These are phyloP conservation scores for Moelleriella libera DNA, from an alignment of 2,329 filamentous ascomycete species.

Conservation along the genomic window DNA sequence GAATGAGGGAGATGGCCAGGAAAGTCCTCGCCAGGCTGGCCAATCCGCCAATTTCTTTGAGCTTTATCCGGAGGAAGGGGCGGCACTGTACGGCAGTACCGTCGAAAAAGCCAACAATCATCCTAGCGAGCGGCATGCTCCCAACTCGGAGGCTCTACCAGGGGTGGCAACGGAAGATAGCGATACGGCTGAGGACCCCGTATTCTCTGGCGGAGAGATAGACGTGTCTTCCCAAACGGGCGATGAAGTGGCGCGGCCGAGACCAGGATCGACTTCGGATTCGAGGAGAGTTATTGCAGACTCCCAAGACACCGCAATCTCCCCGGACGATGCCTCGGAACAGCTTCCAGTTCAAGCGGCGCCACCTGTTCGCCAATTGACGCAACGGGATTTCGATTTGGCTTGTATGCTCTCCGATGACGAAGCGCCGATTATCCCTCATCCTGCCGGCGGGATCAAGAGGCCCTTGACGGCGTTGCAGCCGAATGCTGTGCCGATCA, in stretches of 20 bases:
- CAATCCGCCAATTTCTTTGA: slow-evolving; percentile 5
- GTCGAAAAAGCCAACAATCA: background rate
- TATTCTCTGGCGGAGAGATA: slow-evolving; percentile 3
- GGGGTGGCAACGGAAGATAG: slow-evolving; percentile 1
- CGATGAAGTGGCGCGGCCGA: slow-evolving; percentile 3
- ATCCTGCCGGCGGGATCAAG: background rate
- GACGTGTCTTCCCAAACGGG: slow-evolving; percentile 1
- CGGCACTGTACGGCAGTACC: background rate
- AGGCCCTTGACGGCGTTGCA: background rate
- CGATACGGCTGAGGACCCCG: slow-evolving; percentile 3
- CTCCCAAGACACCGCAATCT: slow-evolving; percentile 13
- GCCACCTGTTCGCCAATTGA: background rate
- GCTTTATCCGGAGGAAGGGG: slow-evolving; percentile 3
- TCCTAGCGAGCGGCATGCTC: background rate
- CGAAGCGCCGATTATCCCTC: slow-evolving; percentile 16
- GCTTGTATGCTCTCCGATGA: slow-evolving; percentile 19
- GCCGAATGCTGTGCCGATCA: background rate
- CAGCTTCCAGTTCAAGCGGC: background rate
- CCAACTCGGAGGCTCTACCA: background rate
- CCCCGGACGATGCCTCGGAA: background rate
- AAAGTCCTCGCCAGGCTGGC: background rate
- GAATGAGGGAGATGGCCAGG: background rate
- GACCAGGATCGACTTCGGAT: background rate
- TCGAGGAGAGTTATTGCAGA: slow-evolving; percentile 10
- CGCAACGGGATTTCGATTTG: slow-evolving; percentile 2